Conservation (phyloP, 1,284 basidiomycete species). For the Moniliophthora roreri region DNA sequence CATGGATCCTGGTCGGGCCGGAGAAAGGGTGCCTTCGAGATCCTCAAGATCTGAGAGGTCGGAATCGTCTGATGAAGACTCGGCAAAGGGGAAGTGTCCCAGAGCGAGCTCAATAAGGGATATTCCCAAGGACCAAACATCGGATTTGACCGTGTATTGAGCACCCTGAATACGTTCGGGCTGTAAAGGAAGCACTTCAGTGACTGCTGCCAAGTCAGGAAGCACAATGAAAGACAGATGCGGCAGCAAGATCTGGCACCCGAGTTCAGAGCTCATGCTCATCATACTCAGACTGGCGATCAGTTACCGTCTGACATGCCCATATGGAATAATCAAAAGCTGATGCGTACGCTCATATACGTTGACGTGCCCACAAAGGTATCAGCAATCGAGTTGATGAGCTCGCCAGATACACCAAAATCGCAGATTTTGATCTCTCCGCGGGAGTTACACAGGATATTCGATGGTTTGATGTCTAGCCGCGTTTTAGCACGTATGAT, state of each 20-base stretch:
- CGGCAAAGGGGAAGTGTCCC: slow-evolving; percentile 91
- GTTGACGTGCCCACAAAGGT: slow-evolving; percentile 99
- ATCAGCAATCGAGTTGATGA: slow-evolving; percentile 98
- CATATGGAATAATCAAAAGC: slow-evolving; percentile 6
- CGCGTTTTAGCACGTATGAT: slow-evolving; percentile 3
- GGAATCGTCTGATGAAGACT: slow-evolving; percentile 59
- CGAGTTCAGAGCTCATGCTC: neutral
- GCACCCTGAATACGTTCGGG: slow-evolving; percentile 99
- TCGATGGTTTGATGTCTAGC: slow-evolving; percentile 97
- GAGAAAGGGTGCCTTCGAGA: slow-evolving; percentile 52
- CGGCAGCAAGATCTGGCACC: slow-evolving; percentile 10
- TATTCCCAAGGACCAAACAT: slow-evolving; percentile 97
- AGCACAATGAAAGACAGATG: slow-evolving; percentile 4
- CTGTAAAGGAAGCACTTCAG: slow-evolving; percentile 40
- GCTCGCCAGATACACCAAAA: slow-evolving; percentile 97
- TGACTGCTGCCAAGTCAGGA: slow-evolving; percentile 9
- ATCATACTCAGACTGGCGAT: neutral
- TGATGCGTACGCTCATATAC: slow-evolving; percentile 92
- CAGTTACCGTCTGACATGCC: neutral
- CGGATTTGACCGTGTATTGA: slow-evolving; percentile 96
- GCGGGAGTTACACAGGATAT: slow-evolving; percentile 91
- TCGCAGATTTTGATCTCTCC: slow-evolving; percentile 99
- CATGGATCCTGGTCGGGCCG: slow-evolving; percentile 47
- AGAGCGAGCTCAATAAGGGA: slow-evolving; percentile 92
- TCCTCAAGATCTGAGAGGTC: slow-evolving; percentile 70